phyloP scores from a whole-genome alignment of 2,329 filamentous ascomycete genomes.

The Penicillium sp. region DNA sequence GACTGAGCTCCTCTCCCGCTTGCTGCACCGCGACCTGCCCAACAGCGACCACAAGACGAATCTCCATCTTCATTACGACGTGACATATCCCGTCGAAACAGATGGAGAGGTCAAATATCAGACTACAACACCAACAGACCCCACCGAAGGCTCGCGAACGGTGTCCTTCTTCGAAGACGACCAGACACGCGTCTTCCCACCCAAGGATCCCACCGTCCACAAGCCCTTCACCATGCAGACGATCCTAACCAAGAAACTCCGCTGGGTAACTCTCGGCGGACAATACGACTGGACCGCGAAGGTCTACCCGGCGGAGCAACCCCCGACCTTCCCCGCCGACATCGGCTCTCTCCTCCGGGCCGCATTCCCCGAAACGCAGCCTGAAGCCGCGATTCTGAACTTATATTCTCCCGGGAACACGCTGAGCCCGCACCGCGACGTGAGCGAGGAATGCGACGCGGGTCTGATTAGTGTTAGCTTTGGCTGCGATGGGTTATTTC shows the following conservation, averaged over 20 bases:
- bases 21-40: constrained; percentile 79
- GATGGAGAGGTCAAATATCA: constrained; percentile 2
- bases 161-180: constrained; percentile 62
- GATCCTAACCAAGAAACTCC: constrained; percentile 78
- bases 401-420: constrained; percentile 90
- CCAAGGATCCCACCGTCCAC: constrained; percentile 76
- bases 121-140: constrained; percentile 32
- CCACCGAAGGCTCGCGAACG: constrained; percentile 21
- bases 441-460: constrained; percentile 80
- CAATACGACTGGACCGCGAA: constrained; percentile 97
- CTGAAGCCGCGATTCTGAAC: constrained; percentile 93
- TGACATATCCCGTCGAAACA: constrained; percentile 62
- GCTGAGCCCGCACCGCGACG: constrained; percentile 90
- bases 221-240: constrained; percentile 71
- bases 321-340: constrained; percentile 76
- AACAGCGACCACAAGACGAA: constrained; percentile 81
- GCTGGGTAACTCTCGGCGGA: constrained; percentile 92
- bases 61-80: constrained; percentile 78
- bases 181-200: constrained; percentile 44
- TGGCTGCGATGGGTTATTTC: constrained; percentile 88
- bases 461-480: constrained; percentile 85
- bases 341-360: constrained; percentile 69
- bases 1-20: constrained; percentile 68
- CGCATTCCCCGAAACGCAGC: constrained; percentile 76
- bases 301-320: constrained; percentile 70